Percentiles rank a stretch among this genome's conserved stretches.
Evolutionary conservation across 78 protist species (phyloP).

Genomic region (Dictyostelium intermedium): DNA sequence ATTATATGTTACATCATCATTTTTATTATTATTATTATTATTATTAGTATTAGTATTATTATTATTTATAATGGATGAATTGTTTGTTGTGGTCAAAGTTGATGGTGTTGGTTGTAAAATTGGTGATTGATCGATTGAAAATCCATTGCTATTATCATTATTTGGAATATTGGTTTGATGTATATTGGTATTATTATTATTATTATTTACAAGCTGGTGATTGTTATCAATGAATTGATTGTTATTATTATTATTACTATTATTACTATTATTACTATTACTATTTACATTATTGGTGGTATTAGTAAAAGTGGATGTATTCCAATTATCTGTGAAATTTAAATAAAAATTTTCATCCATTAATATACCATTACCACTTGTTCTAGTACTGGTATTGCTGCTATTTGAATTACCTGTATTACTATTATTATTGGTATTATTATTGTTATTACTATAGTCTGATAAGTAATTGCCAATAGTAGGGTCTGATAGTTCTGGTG

Average conservation of each 20-base stretch:
- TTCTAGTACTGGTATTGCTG: not conserved
- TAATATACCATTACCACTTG: not conserved
- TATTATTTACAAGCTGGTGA: not conserved
- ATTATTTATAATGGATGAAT: not conserved
- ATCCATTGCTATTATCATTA: constrained; percentile 1
- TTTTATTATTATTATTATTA: not conserved
- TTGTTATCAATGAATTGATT: not conserved
- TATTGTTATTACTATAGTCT: not conserved
- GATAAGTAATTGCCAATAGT: not conserved
- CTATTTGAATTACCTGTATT: not conserved
- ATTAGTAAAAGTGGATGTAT: not conserved
- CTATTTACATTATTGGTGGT: not conserved
- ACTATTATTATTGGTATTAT: not conserved
- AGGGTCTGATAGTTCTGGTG: not conserved
- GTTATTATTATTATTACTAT: not conserved
- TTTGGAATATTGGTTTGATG: not conserved
- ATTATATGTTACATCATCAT: not conserved
- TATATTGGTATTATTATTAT: not conserved
- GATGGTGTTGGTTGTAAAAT: not conserved
- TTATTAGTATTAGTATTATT: not conserved
- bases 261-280: not conserved
- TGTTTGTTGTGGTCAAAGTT: not conserved
- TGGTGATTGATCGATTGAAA: not conserved
- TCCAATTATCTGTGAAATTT: constrained; percentile 29
- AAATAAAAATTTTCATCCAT: constrained; percentile 4